phyloP scores from a whole-genome alignment of 2,329 filamentous ascomycete genomes.

The Exophiala calicioides region DNA sequence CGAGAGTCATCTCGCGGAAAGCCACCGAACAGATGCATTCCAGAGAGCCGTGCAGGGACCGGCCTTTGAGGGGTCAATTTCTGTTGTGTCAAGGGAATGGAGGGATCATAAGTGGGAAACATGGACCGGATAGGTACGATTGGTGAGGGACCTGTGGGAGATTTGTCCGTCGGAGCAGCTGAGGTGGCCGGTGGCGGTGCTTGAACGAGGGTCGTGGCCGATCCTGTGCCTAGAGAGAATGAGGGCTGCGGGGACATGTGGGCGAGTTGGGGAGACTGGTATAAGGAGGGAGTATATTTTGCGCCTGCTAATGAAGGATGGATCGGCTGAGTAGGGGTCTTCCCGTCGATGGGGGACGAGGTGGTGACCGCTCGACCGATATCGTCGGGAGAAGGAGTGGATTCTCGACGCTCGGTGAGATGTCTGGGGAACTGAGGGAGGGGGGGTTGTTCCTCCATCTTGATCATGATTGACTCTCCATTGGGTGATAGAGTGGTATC shows the following conservation, averaged over 20 bases:
- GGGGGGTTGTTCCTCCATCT: conserved; percentile 24
- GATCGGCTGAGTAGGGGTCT: conserved; percentile 18
- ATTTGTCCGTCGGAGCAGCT: conserved; percentile 3
- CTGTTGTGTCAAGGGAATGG: conserved; percentile 40
- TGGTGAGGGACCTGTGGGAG: conserved; percentile 33
- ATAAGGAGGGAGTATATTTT: conserved; percentile 29
- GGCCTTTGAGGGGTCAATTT: conserved; percentile 38
- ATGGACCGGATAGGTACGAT: conserved; percentile 46
- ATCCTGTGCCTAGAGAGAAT: conserved; percentile 22
- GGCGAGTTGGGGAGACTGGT: conserved; percentile 11
- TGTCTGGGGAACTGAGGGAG: conserved; percentile 15
- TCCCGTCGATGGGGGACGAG: conserved; percentile 28
- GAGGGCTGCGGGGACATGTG: conserved; percentile 23
- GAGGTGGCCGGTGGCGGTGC: conserved; percentile 4
- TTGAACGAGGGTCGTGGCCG: conserved; percentile 24
- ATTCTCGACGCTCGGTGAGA: conserved; percentile 6
- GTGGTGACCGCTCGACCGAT: conserved; percentile 31
- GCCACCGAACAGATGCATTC: conserved; percentile 9
- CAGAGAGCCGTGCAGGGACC: conserved; percentile 19
- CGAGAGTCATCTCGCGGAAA: conserved; percentile 31
- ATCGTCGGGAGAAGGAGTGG: conserved; percentile 25
- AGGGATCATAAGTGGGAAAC: conserved; percentile 47
- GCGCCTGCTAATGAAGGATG: conserved; percentile 11
- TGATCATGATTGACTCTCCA: conserved; percentile 23
- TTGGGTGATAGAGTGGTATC: conserved; percentile 17